phyloP scores from a whole-genome alignment of 768 basidiomycete genomes.

The Pleurotus tuber-regium region DNA sequence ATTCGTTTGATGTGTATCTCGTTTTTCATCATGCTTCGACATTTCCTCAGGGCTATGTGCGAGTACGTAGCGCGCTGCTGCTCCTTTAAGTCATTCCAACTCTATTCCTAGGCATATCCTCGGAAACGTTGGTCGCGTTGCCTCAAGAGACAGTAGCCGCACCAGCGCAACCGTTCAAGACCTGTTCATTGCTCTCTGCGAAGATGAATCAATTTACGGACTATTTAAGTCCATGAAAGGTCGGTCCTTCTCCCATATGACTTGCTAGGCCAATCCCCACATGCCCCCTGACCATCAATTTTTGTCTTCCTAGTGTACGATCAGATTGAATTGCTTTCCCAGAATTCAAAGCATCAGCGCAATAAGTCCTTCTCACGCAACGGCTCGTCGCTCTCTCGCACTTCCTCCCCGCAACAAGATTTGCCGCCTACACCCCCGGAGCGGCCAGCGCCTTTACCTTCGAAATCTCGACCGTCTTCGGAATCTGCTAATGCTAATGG shows the following conservation, averaged over 20 bases:
- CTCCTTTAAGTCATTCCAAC: slow-evolving; percentile 12
- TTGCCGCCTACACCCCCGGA: slow-evolving; percentile 29
- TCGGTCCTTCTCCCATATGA: slow-evolving; percentile 30
- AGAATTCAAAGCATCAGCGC: slow-evolving; percentile 52
- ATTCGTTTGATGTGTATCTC: slow-evolving; percentile 17
- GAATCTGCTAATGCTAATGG: slow-evolving; percentile 31
- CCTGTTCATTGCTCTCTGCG: slow-evolving; percentile 84
- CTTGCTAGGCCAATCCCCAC: no score
- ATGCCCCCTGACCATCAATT: not conserved
- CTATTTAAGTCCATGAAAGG: slow-evolving; percentile 88
- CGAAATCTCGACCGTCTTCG: slow-evolving; percentile 35
- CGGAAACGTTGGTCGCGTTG: slow-evolving; percentile 80
- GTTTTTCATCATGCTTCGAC: slow-evolving; percentile 24
- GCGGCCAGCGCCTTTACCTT: slow-evolving; percentile 23
- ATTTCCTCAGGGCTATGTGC: slow-evolving; percentile 67
- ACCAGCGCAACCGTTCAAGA: slow-evolving; percentile 75
- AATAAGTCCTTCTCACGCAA: slow-evolving; percentile 67
- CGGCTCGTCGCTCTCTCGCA: slow-evolving; percentile 42
- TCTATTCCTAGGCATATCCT: slow-evolving; percentile 67
- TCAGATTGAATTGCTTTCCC: slow-evolving; percentile 71
- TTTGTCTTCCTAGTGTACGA: slow-evolving; percentile 57
- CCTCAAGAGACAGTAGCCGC: slow-evolving; percentile 81
- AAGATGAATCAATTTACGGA: slow-evolving; percentile 84
- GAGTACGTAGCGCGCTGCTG: slow-evolving; percentile 53
- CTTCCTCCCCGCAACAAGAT: slow-evolving; percentile 46